Evolutionary conservation across 169 alveolate species (phyloP).

Genomic region (Cryptosporidium viatorum): DNA sequence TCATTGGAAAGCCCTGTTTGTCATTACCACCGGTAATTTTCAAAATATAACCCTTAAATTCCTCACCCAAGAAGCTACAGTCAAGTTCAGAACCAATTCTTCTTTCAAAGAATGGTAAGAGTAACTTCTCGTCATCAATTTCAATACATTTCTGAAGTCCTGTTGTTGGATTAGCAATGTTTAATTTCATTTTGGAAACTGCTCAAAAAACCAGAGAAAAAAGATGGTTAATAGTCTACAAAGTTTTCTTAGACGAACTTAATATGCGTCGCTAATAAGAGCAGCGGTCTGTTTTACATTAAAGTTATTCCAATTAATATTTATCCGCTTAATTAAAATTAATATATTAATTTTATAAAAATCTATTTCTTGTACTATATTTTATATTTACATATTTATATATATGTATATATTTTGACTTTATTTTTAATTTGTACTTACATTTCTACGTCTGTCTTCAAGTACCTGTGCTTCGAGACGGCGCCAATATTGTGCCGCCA

Average conservation of each 20-base stretch:
- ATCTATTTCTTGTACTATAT: background rate
- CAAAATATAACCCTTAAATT: slow-evolving; percentile 96
- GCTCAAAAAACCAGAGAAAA: slow-evolving; percentile 38
- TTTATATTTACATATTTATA: background rate
- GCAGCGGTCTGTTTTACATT: slow-evolving; percentile 15
- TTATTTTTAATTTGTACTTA: background rate
- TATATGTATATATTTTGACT: background rate
- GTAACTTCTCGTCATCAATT: slow-evolving; percentile 98
- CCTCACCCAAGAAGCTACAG: slow-evolving; percentile 98
- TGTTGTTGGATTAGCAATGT: slow-evolving; percentile 95
- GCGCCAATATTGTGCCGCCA: background rate
- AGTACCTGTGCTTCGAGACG: slow-evolving; percentile 13
- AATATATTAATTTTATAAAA: background rate
- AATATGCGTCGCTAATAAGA: slow-evolving; percentile 19
- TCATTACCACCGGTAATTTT: slow-evolving; percentile 98
- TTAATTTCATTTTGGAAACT: slow-evolving; percentile 91
- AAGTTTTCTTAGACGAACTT: slow-evolving; percentile 30
- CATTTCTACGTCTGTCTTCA: slow-evolving; percentile 7
- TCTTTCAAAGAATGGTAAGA: slow-evolving; percentile 96
- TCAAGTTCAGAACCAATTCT: slow-evolving; percentile 98
- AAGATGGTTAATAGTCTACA: slow-evolving; percentile 11
- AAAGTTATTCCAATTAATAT: background rate
- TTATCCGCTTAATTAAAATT: background rate
- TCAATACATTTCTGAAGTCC: slow-evolving; percentile 97
- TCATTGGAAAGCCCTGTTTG: slow-evolving; percentile 99